Base-by-base conservation (phyloP, 176 grass and related monocot species). In the Oryza coarctata region DNA sequence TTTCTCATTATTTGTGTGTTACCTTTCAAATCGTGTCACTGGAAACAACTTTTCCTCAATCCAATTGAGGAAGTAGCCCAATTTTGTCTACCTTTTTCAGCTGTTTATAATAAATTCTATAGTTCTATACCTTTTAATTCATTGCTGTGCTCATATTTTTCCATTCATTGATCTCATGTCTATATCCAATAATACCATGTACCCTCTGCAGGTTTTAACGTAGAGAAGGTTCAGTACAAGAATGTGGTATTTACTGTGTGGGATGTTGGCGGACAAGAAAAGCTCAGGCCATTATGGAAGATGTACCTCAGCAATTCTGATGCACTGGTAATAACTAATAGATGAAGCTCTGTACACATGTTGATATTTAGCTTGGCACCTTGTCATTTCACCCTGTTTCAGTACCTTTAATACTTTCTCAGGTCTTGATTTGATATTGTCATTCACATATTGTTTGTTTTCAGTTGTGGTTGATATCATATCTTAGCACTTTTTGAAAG, bases 241-340 rank as follows among this genome's bases (percentile, higher is more conserved):
- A 97, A 97, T 87, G 92, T 97, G 14, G 87, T 75, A 29, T 97
- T 97, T 83, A 97, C 94, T 12, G 91, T 94, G 78, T 94, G 94
- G 94, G 94, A 97, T 92, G 89, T 91, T 72, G 94, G 94, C 7
- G 94, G 94, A 20, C 94, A 97, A 88, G 92, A 97, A 91, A 97
- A 97, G 78, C 84, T 97, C 38, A 94, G 94, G 40, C 78, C 85
- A 49, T 83, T 97, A 58, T 94, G 94, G 92, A 97, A 87, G 73
- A 94, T 94, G 87, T 97, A 97, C 67, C 92, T 94, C 79, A 90
- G 82, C 81, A 97, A 94, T 84, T 94, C 91, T 31, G 94, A 97
- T 86, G 94, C 89, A 79, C 87, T 97, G 85, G 94, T 97, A 94
- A 85, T 81, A 45, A 78, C 4, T 44, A 20, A 41, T 20, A 34